Base-by-base conservation (phyloP, 2,329 filamentous ascomycete genomes). In the Sodiomyces alkalinus region DNA sequence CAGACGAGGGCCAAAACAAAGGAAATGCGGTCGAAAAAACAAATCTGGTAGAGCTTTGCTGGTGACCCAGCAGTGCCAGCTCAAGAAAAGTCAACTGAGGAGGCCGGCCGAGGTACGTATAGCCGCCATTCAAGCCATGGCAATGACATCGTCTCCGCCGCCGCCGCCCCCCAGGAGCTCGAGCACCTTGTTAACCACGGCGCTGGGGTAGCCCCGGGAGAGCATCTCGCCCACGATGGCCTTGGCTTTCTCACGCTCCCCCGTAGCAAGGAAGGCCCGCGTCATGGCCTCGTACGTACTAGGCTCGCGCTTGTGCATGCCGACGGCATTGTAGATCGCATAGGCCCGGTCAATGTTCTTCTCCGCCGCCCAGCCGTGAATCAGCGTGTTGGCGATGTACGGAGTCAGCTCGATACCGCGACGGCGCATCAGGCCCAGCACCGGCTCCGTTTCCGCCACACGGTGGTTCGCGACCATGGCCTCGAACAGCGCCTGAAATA, bases 241-340 rank as follows among this genome's bases (percentile, higher is more conserved):
- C 56, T 83, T 74, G 21, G 90, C 90, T 33, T 69, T 65, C 27
- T 74, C 67, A 19, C 81, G 75, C 48, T 92, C 74, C 47, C 92
- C 82, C 4, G 79, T 78, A 8, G 83, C 74, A 30, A 98, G 70
- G 55, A 78, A 94, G 1, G 90, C 90, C 25, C 90, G 71, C 5
- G 86, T 93, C 90, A 98, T 98, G 22, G 87, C 86, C 58, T 98
- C 90, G 52, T 98, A 98, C 4, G 90, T 98, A 61, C 85, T 94
- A 4, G 90, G 90, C 60, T 98, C 90, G 32, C 90, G 76, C 57
- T 77, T 85, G 30, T 74, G 68, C 17, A 72, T 67, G 7, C 75
- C 70, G 4, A 98, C 75, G n/a, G 68, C 64, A 33, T 80, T 68
- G 48, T 92, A 98, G 36, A 94, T 74, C 15, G 67, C 58, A 46